Conservation (phyloP, 2,329 filamentous ascomycete species). For the Ophiognomonia clavigignenti-juglandacearum region DNA sequence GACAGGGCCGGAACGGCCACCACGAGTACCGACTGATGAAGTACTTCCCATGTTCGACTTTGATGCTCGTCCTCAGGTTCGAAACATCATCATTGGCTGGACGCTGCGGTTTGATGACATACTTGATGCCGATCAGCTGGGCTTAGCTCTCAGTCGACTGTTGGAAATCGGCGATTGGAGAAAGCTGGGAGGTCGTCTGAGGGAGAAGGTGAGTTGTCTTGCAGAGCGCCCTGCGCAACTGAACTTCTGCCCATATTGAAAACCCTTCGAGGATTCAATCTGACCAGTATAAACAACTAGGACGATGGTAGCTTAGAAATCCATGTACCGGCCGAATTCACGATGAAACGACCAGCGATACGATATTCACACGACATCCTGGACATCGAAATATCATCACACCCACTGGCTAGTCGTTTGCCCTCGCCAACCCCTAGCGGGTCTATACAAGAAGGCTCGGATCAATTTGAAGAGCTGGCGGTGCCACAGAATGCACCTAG, state of each 20-base stretch:
- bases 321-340: constrained; percentile 28
- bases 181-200: constrained; percentile 39
- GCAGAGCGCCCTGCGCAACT: too few species aligned
- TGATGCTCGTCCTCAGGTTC: constrained; percentile 24
- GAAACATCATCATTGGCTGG: constrained; percentile 25
- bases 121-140: constrained; percentile 34
- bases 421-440: constrained; percentile 27
- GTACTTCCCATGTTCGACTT: constrained; percentile 28
- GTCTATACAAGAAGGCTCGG: constrained; percentile 23
- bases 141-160: constrained; percentile 29
- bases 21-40: constrained; percentile 20
- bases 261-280: too few species aligned
- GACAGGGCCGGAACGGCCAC: constrained; percentile 1
- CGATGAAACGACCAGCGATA: constrained; percentile 31
- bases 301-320: constrained; percentile 25
- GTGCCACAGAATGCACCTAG: constrained; percentile 22
- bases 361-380: constrained; percentile 33
- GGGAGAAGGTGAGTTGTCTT: constrained; percentile 32
- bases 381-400: constrained; percentile 32
- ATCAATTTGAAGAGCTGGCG: constrained; percentile 22
- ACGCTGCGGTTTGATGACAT: constrained; percentile 36
- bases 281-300: constrained; percentile 1
- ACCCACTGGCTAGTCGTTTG: constrained; percentile 34
- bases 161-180: constrained; percentile 37
- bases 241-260: too few species aligned